Base-by-base conservation (phyloP, 169 alveolate species). In the Eimeria necatrix region DNA sequence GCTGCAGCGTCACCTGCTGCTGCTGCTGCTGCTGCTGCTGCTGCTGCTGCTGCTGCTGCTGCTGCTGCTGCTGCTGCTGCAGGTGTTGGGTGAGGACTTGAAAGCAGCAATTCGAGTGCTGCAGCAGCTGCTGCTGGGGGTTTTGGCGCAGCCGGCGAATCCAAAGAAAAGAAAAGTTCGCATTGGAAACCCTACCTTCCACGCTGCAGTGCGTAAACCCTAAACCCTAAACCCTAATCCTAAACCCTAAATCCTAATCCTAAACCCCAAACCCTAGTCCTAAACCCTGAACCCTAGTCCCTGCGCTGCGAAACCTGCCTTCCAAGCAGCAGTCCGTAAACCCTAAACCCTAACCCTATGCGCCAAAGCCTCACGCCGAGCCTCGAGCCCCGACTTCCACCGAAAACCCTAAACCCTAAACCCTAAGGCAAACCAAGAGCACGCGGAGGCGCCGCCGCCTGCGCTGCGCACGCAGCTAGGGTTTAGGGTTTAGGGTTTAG, bases 61-160 rank as follows among this genome's bases (percentile, higher is more conserved):
- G 48, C 59, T 41, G 53, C 61, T 84, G 70, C 16, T 60, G 64
- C 73, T 53, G 68, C 49, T 52, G 90, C 48, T 26, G 41, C 81
- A 59, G 80, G 78, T 61, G 46, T 53, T 32, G 2, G 18, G 60
- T 0, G 93, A 85, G n/a, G n/a, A 9, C 56, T 26, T 60, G 24
- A 32, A 51, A 16, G 93, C 22, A 18, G 93, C 70, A 16, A 32
- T 85, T 5, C 78, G 81, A 0, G 70, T 68, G 61, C 68, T 85
- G 64, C 70, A n/a, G 60, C 70, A 56, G 61, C 60, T 85, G 60
- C 68, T 85, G n/a, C 56, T 53, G 6, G 93, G 93, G 14, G 93
- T 85, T 8, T 81, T 85, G 14, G 76, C 49, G 53, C 81, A 85
- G 32, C 93, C 93, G 3, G 5, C 80, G 59, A 41, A 32, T 4